Percentiles rank a stretch among this genome's conserved stretches.
Evolutionary conservation across 805 yeast species (phyloP).

Genomic region (Metahyphopichia silvanorum): DNA sequence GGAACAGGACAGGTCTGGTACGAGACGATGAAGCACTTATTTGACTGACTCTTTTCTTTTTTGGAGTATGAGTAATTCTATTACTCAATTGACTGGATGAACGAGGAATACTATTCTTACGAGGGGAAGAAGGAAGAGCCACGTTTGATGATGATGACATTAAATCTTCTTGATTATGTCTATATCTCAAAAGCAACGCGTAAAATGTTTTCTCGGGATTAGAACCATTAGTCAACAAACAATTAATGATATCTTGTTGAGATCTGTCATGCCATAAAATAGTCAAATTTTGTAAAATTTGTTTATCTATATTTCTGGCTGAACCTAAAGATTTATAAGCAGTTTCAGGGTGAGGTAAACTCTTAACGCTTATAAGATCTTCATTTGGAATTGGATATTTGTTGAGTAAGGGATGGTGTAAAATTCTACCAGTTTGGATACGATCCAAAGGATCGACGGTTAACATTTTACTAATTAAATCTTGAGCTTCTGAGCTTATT

Average conservation of each 20-base stretch:
- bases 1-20: slow-evolving; percentile 40
- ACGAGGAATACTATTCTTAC: slow-evolving; percentile 1
- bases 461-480: slow-evolving; percentile 62
- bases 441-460: slow-evolving; percentile 70
- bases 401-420: slow-evolving; percentile 52
- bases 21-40: slow-evolving; percentile 31
- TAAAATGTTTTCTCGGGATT: slow-evolving; percentile 46
- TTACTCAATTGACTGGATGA: slow-evolving; percentile 12
- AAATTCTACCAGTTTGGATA: slow-evolving; percentile 63
- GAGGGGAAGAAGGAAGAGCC: slow-evolving; percentile 3
- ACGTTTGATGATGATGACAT: slow-evolving; percentile 6
- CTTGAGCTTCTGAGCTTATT: slow-evolving; percentile 62
- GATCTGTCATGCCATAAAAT: slow-evolving; percentile 58
- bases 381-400: slow-evolving; percentile 50
- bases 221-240: slow-evolving; percentile 36
- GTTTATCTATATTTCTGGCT: slow-evolving; percentile 46
- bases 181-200: slow-evolving; percentile 42
- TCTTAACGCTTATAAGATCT: slow-evolving; percentile 41
- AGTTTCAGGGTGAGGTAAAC: slow-evolving; percentile 54
- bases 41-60: slow-evolving; percentile 23
- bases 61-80: slow-evolving; percentile 18
- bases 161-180: slow-evolving; percentile 36
- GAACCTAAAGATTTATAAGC: slow-evolving; percentile 50
- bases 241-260: slow-evolving; percentile 34
- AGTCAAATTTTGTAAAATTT: slow-evolving; percentile 52